Conservation (phyloP, 2,329 filamentous ascomycete genomes). For the Pseudogymnoascus sp. region DNA sequence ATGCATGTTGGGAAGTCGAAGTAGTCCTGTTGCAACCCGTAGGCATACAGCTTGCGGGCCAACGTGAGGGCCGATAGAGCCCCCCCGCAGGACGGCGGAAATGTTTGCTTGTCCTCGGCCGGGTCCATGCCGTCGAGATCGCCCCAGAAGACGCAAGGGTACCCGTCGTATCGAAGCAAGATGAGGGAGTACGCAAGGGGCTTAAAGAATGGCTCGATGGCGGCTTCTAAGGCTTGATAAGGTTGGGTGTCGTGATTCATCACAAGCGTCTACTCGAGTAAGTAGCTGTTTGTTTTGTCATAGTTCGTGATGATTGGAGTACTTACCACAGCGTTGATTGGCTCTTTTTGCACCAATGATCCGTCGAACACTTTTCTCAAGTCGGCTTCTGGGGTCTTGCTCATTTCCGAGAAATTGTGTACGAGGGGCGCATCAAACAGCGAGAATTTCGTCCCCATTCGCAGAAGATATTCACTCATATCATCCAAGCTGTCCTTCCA, state of each 20-base stretch:
- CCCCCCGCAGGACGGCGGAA: slow-evolving; percentile 46
- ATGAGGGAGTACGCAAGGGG: slow-evolving; percentile 66
- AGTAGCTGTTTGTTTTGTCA: slow-evolving; percentile 6
- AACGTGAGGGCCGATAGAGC: slow-evolving; percentile 53
- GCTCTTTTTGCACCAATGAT: slow-evolving; percentile 48
- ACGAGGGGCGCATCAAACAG: slow-evolving; percentile 65
- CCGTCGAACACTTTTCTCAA: slow-evolving; percentile 57
- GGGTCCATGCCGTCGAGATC: slow-evolving; percentile 58
- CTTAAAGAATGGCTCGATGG: slow-evolving; percentile 62
- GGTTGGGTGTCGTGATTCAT: slow-evolving; percentile 67
- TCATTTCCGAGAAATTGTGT: slow-evolving; percentile 58
- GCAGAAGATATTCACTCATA: slow-evolving; percentile 51
- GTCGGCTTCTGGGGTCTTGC: slow-evolving; percentile 50
- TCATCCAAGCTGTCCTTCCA: slow-evolving; percentile 54
- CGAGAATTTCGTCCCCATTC: slow-evolving; percentile 51
- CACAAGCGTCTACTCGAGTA: slow-evolving; percentile 49
- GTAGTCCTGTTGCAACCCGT: slow-evolving; percentile 59
- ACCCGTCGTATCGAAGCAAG: slow-evolving; percentile 55
- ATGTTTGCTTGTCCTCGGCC: slow-evolving; percentile 37
- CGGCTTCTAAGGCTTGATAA: slow-evolving; percentile 55
- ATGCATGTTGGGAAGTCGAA: slow-evolving; percentile 55
- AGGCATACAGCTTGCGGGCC: slow-evolving; percentile 59
- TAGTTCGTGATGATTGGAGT: background rate
- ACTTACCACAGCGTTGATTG: slow-evolving; percentile 51
- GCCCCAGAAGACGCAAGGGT: slow-evolving; percentile 65